These are phyloP conservation scores for Cryphonectria carpinicola DNA, from an alignment of 2,329 filamentous ascomycete species.

Conservation along the genomic window DNA sequence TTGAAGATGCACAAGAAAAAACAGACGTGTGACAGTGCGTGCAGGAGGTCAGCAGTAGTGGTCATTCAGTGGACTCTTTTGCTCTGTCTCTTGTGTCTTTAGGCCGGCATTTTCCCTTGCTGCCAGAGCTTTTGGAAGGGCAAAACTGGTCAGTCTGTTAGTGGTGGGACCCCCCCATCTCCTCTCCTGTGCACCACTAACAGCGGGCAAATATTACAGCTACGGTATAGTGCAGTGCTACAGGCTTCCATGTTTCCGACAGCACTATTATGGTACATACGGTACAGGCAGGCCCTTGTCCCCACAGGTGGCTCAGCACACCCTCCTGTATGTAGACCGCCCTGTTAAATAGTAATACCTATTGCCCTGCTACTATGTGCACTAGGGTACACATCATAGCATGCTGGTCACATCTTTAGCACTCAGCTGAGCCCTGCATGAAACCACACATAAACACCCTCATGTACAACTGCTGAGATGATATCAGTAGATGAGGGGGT, in stretches of 20 bases:
- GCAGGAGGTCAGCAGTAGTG: background rate
- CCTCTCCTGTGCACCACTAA: conserved; percentile 3
- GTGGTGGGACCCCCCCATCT: background rate
- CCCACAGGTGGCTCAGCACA: no score
- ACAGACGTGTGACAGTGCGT: no score
- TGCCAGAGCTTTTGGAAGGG: background rate
- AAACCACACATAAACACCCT: background rate
- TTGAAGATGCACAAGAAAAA: background rate
- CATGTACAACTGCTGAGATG: background rate
- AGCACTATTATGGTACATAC: background rate
- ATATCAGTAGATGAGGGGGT: no score
- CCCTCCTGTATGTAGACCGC: no score
- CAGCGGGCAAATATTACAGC: background rate
- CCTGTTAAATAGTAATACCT: no score
- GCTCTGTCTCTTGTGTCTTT: background rate
- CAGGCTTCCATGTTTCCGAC: conserved; percentile 15
- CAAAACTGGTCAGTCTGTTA: background rate
- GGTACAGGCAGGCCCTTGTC: background rate
- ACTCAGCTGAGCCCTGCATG: background rate
- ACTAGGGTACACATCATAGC: background rate
- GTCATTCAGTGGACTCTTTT: background rate
- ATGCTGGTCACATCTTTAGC: background rate
- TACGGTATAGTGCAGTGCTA: background rate
- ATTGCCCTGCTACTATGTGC: background rate
- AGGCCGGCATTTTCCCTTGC: background rate